Evolutionary conservation across 2,329 filamentous ascomycete species (phyloP).

Genomic region (Talaromyces sp.): DNA sequence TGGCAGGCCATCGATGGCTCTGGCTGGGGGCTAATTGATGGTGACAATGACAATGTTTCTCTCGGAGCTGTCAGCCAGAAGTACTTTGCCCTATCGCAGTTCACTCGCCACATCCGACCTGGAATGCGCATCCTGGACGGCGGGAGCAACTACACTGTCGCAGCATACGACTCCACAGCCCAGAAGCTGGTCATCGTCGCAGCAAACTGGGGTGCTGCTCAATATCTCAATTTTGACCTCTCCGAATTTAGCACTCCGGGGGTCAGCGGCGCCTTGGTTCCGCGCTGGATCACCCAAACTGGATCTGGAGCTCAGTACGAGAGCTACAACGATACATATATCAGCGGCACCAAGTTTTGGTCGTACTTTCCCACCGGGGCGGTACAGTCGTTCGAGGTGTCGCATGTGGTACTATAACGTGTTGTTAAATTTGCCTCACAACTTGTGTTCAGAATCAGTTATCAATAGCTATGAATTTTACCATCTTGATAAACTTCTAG

Average conservation of each 20-base stretch:
- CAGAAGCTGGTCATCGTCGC: conserved; percentile 3
- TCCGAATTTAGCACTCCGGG: conserved; percentile 1
- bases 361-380: conserved; percentile 4
- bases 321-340: conserved; percentile 4
- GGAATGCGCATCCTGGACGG: conserved; percentile 1
- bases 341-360: conserved; percentile 5
- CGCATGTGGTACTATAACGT: neutral
- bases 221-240: conserved; percentile 4
- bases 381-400: conserved; percentile 6
- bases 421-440: neutral
- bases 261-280: neutral
- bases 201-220: conserved; percentile 7
- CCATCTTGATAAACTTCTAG: neutral
- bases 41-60: neutral
- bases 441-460: neutral
- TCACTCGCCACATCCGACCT: conserved; percentile 5
- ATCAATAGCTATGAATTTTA: neutral
- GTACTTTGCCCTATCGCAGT: neutral
- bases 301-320: neutral
- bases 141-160: conserved; percentile 3
- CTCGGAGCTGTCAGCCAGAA: conserved; percentile 4
- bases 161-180: conserved; percentile 1
- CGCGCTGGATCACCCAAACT: conserved; percentile 3
- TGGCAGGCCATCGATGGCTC: conserved; percentile 6
- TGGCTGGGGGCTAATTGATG: conserved; percentile 1